Evolutionary conservation across 371 early-diverging fungal genomes (phyloP).

Genomic region (Lichtheimia ornata): DNA sequence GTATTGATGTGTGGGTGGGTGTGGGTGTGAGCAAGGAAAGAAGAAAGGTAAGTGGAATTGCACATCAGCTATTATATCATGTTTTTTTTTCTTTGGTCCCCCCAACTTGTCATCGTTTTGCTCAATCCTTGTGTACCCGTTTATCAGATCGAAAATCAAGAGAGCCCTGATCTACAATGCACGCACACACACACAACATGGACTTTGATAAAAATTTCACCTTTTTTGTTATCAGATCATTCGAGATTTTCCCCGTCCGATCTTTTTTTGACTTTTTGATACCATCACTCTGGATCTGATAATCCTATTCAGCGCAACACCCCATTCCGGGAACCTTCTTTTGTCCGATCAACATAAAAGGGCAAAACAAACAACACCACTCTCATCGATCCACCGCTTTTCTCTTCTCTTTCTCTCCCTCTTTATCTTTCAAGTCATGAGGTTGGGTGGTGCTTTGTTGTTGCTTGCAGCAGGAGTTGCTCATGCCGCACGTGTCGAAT

Average conservation of each 20-base stretch:
- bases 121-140: not conserved
- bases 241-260: not conserved
- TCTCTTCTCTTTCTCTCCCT: constrained; percentile 2
- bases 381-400: constrained; percentile 2
- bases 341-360: constrained; percentile 8
- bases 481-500: constrained; percentile 58
- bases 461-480: constrained; percentile 24
- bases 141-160: constrained; percentile 2
- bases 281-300: not conserved
- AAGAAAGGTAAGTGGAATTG: not conserved
- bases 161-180: not conserved
- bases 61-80: constrained; percentile 1
- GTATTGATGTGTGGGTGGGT: no score
- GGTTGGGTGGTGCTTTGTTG: not conserved
- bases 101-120: not conserved
- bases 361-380: constrained; percentile 2
- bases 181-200: no score
- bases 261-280: not conserved
- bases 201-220: no score
- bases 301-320: not conserved
- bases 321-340: not conserved
- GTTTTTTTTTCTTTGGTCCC: not conserved
- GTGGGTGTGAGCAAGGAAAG: no score
- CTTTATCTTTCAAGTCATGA: constrained; percentile 7
- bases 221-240: constrained; percentile 2